A percentile compares a stretch with the other conserved stretches of the same genome.
Conservation (phyloP, 768 basidiomycete genomes). For the Tulasnella sp. region DNA sequence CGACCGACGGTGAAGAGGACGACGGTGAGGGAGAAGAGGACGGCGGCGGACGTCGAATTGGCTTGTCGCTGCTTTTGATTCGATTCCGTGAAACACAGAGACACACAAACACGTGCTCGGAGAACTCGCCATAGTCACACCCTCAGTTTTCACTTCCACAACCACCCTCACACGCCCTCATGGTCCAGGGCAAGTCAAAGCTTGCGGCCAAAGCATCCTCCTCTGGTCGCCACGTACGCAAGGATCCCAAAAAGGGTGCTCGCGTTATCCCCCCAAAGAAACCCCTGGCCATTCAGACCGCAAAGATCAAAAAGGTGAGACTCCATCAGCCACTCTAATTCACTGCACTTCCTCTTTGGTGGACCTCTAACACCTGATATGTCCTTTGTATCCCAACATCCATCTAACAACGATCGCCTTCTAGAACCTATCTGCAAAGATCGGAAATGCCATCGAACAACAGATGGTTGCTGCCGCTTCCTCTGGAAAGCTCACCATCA, state of each 20-base stretch:
- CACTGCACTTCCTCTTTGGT: not conserved
- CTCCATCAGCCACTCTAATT: not conserved
- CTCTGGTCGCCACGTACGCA: conserved; percentile 45
- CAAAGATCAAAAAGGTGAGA: conserved; percentile 61
- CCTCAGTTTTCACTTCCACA: not conserved
- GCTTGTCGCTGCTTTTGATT: not conserved
- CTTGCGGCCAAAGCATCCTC: conserved; percentile 49
- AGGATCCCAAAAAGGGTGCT: conserved; percentile 67
- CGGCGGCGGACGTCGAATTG: too few relatives aligned
- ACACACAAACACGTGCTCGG: not conserved
- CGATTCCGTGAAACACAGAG: too few relatives aligned
- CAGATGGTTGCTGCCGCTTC: conserved; percentile 87
- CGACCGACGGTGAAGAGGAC: not conserved
- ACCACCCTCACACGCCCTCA: conserved; percentile 22
- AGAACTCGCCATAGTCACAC: not conserved
- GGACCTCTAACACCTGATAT: not conserved
- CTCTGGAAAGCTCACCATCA: conserved; percentile 80
- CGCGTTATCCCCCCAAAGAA: conserved; percentile 76
- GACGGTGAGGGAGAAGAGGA: not conserved
- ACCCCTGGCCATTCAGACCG: conserved; percentile 53
- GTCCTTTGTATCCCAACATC: not conserved
- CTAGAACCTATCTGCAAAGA: conserved; percentile 77
- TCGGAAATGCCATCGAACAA: conserved; percentile 80
- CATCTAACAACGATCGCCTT: not conserved
- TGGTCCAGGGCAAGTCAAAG: conserved; percentile 85